phyloP scores from a whole-genome alignment of 2,329 filamentous ascomycete species.

The Colletotrichum theobromicola region DNA sequence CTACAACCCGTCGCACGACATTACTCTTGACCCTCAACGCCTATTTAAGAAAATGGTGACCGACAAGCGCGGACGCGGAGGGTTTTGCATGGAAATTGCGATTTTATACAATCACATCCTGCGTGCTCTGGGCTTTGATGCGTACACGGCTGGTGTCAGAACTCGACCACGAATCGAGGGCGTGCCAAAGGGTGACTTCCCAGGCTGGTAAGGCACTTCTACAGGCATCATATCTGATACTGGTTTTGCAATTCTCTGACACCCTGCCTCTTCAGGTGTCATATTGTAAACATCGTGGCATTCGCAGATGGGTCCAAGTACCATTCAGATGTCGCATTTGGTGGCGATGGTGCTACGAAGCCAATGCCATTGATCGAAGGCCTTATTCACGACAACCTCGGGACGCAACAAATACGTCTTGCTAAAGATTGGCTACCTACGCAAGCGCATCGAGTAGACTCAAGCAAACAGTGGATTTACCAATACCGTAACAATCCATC shows the following conservation, averaged over 20 bases:
- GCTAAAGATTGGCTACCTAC: conserved; percentile 52
- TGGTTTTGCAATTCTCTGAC: background rate
- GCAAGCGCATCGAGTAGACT: conserved; percentile 42
- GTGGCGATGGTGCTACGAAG: conserved; percentile 62
- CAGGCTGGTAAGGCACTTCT: conserved; percentile 45
- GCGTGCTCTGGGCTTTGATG: conserved; percentile 53
- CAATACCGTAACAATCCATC: conserved; percentile 57
- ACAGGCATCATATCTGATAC: background rate
- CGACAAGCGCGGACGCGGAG: conserved; percentile 49
- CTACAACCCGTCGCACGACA: conserved; percentile 45
- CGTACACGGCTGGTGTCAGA: conserved; percentile 62
- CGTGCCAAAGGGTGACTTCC: conserved; percentile 46
- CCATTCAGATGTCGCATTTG: conserved; percentile 68
- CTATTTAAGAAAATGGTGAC: conserved; percentile 56
- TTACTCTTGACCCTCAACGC: conserved; percentile 49
- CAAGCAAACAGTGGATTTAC: conserved; percentile 65
- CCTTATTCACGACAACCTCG: conserved; percentile 51
- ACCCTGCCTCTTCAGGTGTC: conserved; percentile 37
- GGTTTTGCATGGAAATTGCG: conserved; percentile 66
- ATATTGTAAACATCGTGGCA: conserved; percentile 67
- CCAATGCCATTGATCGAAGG: conserved; percentile 59
- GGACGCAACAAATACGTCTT: conserved; percentile 61
- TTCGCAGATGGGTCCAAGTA: conserved; percentile 54
- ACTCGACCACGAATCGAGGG: conserved; percentile 44
- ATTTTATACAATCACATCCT: conserved; percentile 61